Evolutionary conservation across 73 alveolate species (phyloP).

Genomic region (Durusdinium trenchii): DNA sequence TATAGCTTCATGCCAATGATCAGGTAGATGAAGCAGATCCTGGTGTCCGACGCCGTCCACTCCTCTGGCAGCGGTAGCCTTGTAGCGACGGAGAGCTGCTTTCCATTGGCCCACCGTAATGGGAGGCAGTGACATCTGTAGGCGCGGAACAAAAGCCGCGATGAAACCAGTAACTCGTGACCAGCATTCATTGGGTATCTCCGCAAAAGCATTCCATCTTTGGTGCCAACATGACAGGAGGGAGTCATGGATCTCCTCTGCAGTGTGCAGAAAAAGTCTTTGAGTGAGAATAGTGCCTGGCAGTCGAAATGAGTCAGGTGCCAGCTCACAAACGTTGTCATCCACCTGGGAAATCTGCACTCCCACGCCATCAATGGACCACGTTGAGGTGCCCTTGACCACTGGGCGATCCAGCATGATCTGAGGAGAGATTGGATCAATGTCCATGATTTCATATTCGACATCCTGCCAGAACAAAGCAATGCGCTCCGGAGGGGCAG

Average conservation of each 20-base stretch:
- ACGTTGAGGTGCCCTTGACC: not conserved
- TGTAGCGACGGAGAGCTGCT: not conserved
- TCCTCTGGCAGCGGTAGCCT: not conserved
- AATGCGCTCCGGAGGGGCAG: not conserved
- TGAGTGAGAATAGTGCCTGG: not conserved
- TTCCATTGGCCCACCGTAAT: not conserved
- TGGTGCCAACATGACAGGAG: not conserved
- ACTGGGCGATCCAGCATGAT: not conserved
- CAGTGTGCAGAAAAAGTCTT: not conserved
- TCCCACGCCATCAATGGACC: not conserved
- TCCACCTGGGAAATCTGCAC: not conserved
- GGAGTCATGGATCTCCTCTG: not conserved
- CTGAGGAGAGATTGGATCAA: not conserved
- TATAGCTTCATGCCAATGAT: not conserved
- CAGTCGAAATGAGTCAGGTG: not conserved
- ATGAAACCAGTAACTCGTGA: not conserved
- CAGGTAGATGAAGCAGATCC: not conserved
- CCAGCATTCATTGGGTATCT: not conserved
- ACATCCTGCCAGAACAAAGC: not conserved
- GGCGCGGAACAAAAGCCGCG: not conserved
- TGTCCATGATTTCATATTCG: not conserved
- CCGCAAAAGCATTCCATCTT: not conserved
- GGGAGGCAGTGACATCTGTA: not conserved
- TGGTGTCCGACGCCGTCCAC: not conserved
- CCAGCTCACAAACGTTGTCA: not conserved